phyloP scores from a whole-genome alignment of 176 grass and related monocot genomes.

The Triticum monococcum region DNA sequence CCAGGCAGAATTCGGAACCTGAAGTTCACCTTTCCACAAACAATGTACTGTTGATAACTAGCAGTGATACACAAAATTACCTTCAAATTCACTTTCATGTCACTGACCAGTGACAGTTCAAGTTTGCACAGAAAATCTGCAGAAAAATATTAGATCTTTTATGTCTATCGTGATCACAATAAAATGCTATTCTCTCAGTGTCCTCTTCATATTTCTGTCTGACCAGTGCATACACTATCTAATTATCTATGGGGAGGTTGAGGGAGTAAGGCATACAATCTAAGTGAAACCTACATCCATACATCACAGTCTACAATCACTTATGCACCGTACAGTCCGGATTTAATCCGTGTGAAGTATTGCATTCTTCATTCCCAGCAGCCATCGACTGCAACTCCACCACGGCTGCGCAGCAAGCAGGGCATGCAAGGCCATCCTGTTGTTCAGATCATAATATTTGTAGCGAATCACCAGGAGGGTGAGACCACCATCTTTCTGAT shows the following conservation, averaged over 20 bases:
- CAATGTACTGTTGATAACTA: neutral
- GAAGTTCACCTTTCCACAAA: too few relatives aligned
- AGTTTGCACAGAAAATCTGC: neutral
- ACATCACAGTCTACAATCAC: slow-evolving; percentile 19
- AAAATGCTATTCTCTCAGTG: too few relatives aligned
- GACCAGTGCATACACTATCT: neutral
- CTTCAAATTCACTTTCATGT: neutral
- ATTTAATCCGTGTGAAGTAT: neutral
- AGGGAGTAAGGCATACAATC: neutral
- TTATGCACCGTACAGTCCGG: neutral
- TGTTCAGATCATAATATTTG: neutral
- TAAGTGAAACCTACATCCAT: slow-evolving; percentile 11
- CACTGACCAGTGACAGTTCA: neutral
- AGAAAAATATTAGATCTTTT: neutral
- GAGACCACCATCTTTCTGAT: neutral
- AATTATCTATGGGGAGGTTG: neutral
- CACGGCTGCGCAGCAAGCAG: neutral
- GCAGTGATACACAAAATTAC: neutral
- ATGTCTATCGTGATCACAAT: neutral
- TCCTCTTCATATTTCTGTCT: neutral
- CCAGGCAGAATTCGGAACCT: neutral
- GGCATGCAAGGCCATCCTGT: neutral
- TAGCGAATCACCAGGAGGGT: neutral
- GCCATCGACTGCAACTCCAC: neutral
- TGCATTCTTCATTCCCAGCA: neutral